Evolutionary conservation across 2,329 filamentous ascomycete genomes (phyloP).

Genomic region (Cryphonectria nitschkei): DNA sequence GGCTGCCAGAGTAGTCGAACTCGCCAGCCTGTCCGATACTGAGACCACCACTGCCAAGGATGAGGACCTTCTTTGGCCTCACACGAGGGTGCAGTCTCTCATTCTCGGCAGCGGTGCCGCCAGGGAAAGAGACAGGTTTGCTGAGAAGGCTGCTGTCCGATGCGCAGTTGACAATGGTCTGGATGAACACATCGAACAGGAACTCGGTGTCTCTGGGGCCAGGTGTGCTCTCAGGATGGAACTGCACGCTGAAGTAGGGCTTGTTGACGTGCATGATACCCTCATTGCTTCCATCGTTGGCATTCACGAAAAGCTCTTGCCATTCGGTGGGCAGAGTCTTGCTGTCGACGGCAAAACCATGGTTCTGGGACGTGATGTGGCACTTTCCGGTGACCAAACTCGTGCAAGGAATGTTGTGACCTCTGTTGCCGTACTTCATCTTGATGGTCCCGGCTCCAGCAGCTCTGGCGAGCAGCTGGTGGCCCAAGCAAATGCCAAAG

Average conservation of each 20-base stretch:
- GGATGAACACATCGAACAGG: conserved; percentile 94
- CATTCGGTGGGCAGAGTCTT: conserved; percentile 75
- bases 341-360: conserved; percentile 91
- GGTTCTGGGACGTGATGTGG: conserved; percentile 98
- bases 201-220: conserved; percentile 95
- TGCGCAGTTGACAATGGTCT: conserved; percentile 76
- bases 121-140: conserved; percentile 82
- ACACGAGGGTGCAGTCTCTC: conserved; percentile 76
- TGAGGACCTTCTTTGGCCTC: conserved; percentile 88
- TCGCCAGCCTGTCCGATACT: conserved; percentile 98
- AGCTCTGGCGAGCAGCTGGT: conserved; percentile 88
- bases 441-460: conserved; percentile 85
- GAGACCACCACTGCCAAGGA: conserved; percentile 91
- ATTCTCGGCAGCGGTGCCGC: conserved; percentile 80
- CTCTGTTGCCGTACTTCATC: conserved; percentile 99
- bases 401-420: conserved; percentile 97
- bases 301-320: conserved; percentile 96
- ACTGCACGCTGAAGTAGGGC: conserved; percentile 99
- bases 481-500: conserved; percentile 95
- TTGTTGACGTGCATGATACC: conserved; percentile 85
- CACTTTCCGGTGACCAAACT: conserved; percentile 94
- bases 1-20: conserved; percentile 97
- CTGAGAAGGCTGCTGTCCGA: conserved; percentile 68
- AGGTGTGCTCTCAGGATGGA: conserved; percentile 96
- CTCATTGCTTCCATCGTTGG: conserved; percentile 97